Percentiles rank a stretch among this genome's conserved stretches.
Conservation (phyloP, 805 yeast species). For the Kodamaea kakaduensis region DNA sequence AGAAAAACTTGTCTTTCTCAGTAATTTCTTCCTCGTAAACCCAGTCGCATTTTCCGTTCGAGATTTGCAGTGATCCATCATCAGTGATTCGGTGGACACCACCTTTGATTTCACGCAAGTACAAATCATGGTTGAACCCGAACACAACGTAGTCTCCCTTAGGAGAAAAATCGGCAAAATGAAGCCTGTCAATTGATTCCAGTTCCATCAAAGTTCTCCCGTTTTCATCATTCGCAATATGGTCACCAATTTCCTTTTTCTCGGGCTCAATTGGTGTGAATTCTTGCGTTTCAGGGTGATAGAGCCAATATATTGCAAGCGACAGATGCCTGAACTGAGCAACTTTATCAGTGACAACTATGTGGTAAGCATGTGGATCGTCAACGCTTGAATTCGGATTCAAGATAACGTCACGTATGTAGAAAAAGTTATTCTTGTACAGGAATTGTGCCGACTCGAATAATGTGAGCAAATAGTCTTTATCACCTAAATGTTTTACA, state of each 20-base stretch:
- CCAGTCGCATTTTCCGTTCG: slow-evolving; percentile 93
- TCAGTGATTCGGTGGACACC: slow-evolving; percentile 49
- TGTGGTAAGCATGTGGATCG: slow-evolving; percentile 37
- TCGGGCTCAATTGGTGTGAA: slow-evolving; percentile 30
- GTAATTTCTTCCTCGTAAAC: slow-evolving; percentile 90
- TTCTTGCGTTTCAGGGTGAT: slow-evolving; percentile 20
- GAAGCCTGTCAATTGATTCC: slow-evolving; percentile 22
- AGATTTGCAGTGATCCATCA: slow-evolving; percentile 68
- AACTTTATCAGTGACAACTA: slow-evolving; percentile 50
- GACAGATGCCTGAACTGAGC: slow-evolving; percentile 42
- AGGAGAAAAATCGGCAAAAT: slow-evolving; percentile 68
- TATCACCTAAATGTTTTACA: slow-evolving; percentile 23
- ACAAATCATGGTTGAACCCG: slow-evolving; percentile 69
- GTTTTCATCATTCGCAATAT: not conserved
- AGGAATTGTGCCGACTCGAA: slow-evolving; percentile 32
- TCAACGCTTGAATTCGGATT: slow-evolving; percentile 42
- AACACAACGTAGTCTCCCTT: slow-evolving; percentile 61
- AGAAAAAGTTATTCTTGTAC: slow-evolving; percentile 38
- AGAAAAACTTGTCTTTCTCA: slow-evolving; percentile 62
- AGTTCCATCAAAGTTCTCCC: slow-evolving; percentile 6
- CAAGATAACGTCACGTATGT: slow-evolving; percentile 31
- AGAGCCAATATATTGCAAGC: slow-evolving; percentile 37
- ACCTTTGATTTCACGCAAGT: slow-evolving; percentile 38
- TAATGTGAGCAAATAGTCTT: slow-evolving; percentile 25
- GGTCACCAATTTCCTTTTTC: not conserved